Conservation (phyloP, 257 asterid genomes). For the Solanum etuberosum region DNA sequence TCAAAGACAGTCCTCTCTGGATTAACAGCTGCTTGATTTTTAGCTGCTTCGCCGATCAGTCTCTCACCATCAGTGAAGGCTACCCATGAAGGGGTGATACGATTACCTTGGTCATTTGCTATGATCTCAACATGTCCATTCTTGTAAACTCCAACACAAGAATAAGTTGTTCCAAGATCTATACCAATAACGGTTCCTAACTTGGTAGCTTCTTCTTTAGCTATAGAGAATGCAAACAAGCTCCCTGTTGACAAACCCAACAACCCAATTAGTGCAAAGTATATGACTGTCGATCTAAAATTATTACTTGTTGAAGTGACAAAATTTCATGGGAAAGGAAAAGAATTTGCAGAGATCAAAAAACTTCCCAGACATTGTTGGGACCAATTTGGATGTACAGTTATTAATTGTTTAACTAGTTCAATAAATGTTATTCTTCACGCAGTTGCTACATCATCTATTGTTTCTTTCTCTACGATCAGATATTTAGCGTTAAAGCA, state of each 20-base stretch:
- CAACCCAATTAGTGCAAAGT: background rate
- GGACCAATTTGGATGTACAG: background rate
- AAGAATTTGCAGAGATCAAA: background rate
- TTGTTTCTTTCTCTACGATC: background rate
- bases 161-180: slow-evolving; percentile 68
- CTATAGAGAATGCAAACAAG: slow-evolving; percentile 30
- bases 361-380: background rate
- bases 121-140: slow-evolving; percentile 65
- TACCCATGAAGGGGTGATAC: slow-evolving; percentile 79
- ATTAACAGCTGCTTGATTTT: slow-evolving; percentile 63
- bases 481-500: background rate
- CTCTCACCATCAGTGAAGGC: slow-evolving; percentile 60
- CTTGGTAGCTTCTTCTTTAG: slow-evolving; percentile 50
- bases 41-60: slow-evolving; percentile 76
- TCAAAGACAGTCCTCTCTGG: slow-evolving; percentile 72
- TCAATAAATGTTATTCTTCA: background rate
- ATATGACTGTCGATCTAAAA: background rate
- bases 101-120: slow-evolving; percentile 76
- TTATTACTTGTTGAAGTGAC: background rate
- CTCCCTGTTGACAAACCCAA: slow-evolving; percentile 29
- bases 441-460: background rate
- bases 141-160: slow-evolving; percentile 78
- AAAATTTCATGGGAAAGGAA: background rate
- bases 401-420: background rate
- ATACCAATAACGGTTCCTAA: slow-evolving; percentile 69